Evolutionary conservation across 2,329 filamentous ascomycete genomes (phyloP).

Genomic region (Diaporthe vexans): DNA sequence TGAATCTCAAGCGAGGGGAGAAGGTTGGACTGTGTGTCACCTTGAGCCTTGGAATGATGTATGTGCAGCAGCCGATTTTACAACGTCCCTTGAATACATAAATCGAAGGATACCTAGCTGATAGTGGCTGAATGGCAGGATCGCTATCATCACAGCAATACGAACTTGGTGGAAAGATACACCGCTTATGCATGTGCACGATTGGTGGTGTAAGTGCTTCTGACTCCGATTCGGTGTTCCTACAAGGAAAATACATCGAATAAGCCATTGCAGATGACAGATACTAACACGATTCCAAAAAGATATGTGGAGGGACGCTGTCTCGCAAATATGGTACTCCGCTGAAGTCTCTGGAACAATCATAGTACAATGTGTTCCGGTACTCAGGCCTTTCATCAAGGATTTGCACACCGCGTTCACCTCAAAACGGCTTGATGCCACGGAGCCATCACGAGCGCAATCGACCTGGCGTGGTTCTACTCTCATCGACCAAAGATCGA

Average conservation of each 20-base stretch:
- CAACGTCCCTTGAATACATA: not conserved
- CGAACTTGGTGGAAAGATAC: conserved; percentile 64
- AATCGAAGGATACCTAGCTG: not conserved
- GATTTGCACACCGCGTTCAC: conserved; percentile 56
- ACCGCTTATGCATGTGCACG: conserved; percentile 56
- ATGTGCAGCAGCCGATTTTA: conserved; percentile 38
- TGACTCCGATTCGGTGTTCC: not conserved
- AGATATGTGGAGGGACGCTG: conserved; percentile 55
- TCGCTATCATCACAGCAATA: conserved; percentile 63
- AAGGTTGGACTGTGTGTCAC: conserved; percentile 65
- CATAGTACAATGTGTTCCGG: conserved; percentile 67
- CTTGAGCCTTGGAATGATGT: conserved; percentile 65
- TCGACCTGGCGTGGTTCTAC: conserved; percentile 40
- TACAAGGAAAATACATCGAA: too few species aligned
- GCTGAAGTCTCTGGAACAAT: conserved; percentile 67
- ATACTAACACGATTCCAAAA: conserved; percentile 13
- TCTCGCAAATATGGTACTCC: conserved; percentile 63
- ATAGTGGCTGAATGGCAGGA: conserved; percentile 45
- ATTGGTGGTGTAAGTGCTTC: conserved; percentile 62
- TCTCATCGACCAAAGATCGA: conserved; percentile 33
- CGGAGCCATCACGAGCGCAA: conserved; percentile 27
- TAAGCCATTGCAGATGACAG: not conserved
- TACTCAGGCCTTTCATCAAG: conserved; percentile 62
- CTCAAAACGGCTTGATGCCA: conserved; percentile 45
- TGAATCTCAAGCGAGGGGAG: conserved; percentile 63